A percentile compares a stretch with the other conserved stretches of the same genome.
Evolutionary conservation across 2,329 filamentous ascomycete genomes (phyloP).

Genomic region (Fusarium coicis): DNA sequence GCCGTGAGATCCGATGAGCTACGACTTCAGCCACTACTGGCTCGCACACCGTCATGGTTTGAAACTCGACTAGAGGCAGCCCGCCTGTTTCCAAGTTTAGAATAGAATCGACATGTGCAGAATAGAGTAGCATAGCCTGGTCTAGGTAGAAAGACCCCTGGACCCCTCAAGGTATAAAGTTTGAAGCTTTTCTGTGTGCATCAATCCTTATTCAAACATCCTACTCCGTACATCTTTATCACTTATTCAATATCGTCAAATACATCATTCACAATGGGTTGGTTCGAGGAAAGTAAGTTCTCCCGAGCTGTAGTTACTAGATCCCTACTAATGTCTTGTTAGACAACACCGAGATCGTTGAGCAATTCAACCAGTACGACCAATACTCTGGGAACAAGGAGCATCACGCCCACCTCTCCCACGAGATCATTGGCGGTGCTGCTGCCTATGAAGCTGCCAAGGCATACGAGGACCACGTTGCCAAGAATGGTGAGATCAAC

Average conservation of each 20-base stretch:
- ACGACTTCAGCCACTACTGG: background rate
- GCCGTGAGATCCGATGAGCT: slow-evolving; percentile 34
- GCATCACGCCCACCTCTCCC: slow-evolving; percentile 45
- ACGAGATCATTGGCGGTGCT: slow-evolving; percentile 47
- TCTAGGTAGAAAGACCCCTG: too few relatives aligned
- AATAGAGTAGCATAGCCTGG: background rate
- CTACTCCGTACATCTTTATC: background rate
- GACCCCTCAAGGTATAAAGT: slow-evolving; percentile 17
- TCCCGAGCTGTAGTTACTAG: accelerated
- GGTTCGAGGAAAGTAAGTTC: slow-evolving; percentile 12
- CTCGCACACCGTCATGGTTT: background rate
- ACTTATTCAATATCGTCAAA: background rate
- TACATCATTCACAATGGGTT: slow-evolving; percentile 18
- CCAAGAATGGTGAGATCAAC: slow-evolving; percentile 36
- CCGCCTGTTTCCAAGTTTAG: slow-evolving; percentile 6
- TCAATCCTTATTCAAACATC: background rate
- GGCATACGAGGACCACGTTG: slow-evolving; percentile 46
- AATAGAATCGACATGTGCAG: background rate
- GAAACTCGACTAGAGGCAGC: background rate
- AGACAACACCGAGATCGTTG: slow-evolving; percentile 33
- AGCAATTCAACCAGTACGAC: slow-evolving; percentile 41
- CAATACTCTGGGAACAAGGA: slow-evolving; percentile 28
- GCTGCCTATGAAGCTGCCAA: slow-evolving; percentile 48
- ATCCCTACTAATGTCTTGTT: background rate
- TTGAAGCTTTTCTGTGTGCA: background rate